Base-by-base conservation (phyloP, 2,329 filamentous ascomycete species). In the Xylariaceae sp. region DNA sequence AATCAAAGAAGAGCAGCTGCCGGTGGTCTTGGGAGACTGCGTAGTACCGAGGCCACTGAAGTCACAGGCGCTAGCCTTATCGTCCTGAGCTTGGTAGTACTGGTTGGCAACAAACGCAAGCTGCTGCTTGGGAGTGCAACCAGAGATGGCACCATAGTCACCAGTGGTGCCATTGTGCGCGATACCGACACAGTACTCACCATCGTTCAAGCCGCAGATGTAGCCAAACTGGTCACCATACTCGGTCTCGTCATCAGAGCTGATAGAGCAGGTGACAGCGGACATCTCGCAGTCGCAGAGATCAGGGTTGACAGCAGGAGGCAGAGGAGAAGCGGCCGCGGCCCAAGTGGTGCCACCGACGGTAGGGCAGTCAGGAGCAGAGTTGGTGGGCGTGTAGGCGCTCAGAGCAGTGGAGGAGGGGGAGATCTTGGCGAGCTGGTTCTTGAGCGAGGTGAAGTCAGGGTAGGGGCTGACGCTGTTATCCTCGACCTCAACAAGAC, bases 231-330 rank as follows among this genome's bases (percentile, higher is more conserved):
- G 76, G 13, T 75, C 68, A 37, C 76, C 78, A 56, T 80, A 85
- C 42, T 79, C 68, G 40, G 81, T 72, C 37, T 69, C 62, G 49
- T 75, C 68, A 18, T 66, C 65, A 35, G 73, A 65, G 34, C 76
- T 71, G 46, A 89, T 79, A 19, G 77, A 75, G 69, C 93, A 98
- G 44, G 71, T 69, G 43, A 95, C 71, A 34, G 80, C 81, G 50
- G 78, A 71, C 64, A 79, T 76, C 87, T 95, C 95, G 79, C 93
- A 98, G 43, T 74, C 65, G 76, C 93, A 98, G 35, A 95, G 81
- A 34, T 79, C 60, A 34, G 78, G 60, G 69, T 97, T 88, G 49
- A 90, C 89, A 9, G 78, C 79, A 9, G 90, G 91, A 19, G 93
- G 93, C 26, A 98, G 87, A 43, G 69, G 71, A 33, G 74, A 72